Evolutionary conservation across 2,329 filamentous ascomycete species (phyloP), one percentile per base, ranked within the genome.

Genomic region (Xylariomycetidae sp.): DNA sequence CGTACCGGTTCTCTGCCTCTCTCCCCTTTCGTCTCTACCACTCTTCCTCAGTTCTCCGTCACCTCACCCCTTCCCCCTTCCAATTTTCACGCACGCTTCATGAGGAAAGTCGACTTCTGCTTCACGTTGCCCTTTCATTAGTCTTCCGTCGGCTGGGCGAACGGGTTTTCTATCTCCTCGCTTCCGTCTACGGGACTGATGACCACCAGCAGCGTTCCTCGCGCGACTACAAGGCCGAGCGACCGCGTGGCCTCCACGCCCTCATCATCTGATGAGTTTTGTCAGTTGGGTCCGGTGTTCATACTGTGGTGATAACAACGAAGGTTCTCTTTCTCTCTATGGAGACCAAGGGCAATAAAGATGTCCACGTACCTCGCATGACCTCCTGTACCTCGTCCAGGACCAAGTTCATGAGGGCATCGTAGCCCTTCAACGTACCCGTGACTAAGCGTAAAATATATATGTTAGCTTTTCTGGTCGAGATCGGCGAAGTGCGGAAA

Each of bases 331-430:
- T n/a, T n/a, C n/a, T n/a, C n/a, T n/a, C n/a, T n/a, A n/a, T n/a
- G n/a, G n/a, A n/a, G n/a, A n/a, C n/a, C n/a, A n/a, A n/a, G n/a
- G n/a, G n/a, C n/a, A n/a, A n/a, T n/a, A n/a, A n/a, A n/a, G n/a
- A n/a, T n/a, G 30, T 8, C 22, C 34, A 52, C 72, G 42, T 66
- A 94, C 90, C 90, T 70, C 84, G 77, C 64, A 96, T 80, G 30
- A 83, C 75, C 61, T 98, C 92, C 59, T 92, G 81, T 33, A 94
- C 90, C 49, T 97, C 86, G 55, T 97, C 92, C 36, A 98, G 70
- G 16, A 98, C 92, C 42, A 98, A 72, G 60, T 98, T 98, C 89
- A 97, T 97, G 40, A 98, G 73, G 51, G 92, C 89, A 59, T 98
- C 92, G 61, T 89, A 97, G 42, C 92, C 92, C 63, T 97, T 97